phyloP scores from a whole-genome alignment of 495 filamentous ascomycete species.

The Neurospora terricola region DNA sequence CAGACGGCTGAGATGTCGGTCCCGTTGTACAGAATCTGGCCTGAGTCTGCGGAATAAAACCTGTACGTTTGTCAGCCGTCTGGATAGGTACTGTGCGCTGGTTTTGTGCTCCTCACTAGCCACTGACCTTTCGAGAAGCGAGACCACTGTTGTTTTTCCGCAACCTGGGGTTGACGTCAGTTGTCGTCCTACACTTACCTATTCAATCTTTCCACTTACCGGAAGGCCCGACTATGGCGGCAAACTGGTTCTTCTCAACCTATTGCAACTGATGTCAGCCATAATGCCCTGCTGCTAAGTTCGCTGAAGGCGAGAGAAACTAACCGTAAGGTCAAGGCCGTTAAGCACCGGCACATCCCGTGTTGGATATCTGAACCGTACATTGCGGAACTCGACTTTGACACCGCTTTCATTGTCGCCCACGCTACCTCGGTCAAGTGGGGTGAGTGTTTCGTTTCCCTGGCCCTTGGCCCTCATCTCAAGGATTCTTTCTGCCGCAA shows the following conservation, averaged over 20 bases:
- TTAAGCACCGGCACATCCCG: slow-evolving; percentile 41
- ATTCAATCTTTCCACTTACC: slow-evolving; percentile 16
- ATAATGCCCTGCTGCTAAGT: too few relatives aligned
- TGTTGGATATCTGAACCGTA: slow-evolving; percentile 52
- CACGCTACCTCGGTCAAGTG: slow-evolving; percentile 19
- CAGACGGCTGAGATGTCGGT: slow-evolving; percentile 34
- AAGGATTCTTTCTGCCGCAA: slow-evolving; percentile 47
- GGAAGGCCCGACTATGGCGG: slow-evolving; percentile 52
- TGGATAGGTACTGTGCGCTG: not conserved
- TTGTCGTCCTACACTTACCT: slow-evolving; percentile 30
- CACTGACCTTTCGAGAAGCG: slow-evolving; percentile 45
- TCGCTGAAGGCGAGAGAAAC: not conserved
- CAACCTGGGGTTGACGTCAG: slow-evolving; percentile 39
- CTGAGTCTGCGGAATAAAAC: slow-evolving; percentile 45
- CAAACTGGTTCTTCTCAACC: slow-evolving; percentile 57
- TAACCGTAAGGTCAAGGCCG: slow-evolving; percentile 38
- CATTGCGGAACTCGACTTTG: slow-evolving; percentile 44
- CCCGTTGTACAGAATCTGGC: slow-evolving; percentile 41
- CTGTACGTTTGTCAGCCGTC: slow-evolving; percentile 14
- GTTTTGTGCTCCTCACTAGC: not conserved
- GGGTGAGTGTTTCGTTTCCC: slow-evolving; percentile 15
- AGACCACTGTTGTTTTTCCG: slow-evolving; percentile 64
- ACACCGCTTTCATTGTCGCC: slow-evolving; percentile 38
- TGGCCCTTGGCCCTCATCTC: slow-evolving; percentile 27
- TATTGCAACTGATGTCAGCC: slow-evolving; percentile 3